Evolutionary conservation across 495 filamentous ascomycete genomes (phyloP).

Genomic region (Cercophora sp.): DNA sequence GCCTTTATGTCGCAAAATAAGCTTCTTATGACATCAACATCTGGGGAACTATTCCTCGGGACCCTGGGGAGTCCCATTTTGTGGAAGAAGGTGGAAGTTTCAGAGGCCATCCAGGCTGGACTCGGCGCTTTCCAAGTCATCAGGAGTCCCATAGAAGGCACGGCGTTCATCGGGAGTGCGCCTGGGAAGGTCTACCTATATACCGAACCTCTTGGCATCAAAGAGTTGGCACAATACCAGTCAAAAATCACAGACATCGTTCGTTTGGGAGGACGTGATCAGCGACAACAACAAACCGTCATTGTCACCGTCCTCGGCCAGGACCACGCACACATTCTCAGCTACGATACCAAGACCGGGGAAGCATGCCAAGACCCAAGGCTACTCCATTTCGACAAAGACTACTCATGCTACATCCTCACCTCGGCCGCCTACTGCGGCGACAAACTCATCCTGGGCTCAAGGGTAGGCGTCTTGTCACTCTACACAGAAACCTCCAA

Average conservation of each 20-base stretch:
- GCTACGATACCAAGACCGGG: conserved; percentile 8
- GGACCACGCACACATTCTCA: conserved; percentile 18
- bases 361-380: no score
- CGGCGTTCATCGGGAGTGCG: conserved; percentile 50
- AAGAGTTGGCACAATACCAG: conserved; percentile 27
- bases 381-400: conserved; percentile 3
- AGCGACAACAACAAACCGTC: conserved; percentile 12
- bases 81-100: conserved; percentile 40
- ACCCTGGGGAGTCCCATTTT: conserved; percentile 23
- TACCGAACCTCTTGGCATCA: conserved; percentile 23
- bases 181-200: conserved; percentile 52
- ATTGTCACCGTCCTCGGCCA: conserved; percentile 22
- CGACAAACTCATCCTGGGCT: conserved; percentile 61
- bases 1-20: conserved; percentile 55
- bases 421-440: conserved; percentile 34
- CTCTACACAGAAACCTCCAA: conserved; percentile 15
- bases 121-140: conserved; percentile 46
- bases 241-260: conserved; percentile 55
- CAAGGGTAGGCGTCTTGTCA: conserved; percentile 40
- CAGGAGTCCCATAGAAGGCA: conserved; percentile 25
- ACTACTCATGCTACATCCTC: conserved; percentile 18
- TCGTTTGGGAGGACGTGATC: conserved; percentile 4
- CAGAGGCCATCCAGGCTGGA: conserved; percentile 25
- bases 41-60: conserved; percentile 58
- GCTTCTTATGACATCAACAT: conserved; percentile 56